Base-by-base conservation (phyloP, 176 grass and related monocot genomes). In the Saccharum officinarum region DNA sequence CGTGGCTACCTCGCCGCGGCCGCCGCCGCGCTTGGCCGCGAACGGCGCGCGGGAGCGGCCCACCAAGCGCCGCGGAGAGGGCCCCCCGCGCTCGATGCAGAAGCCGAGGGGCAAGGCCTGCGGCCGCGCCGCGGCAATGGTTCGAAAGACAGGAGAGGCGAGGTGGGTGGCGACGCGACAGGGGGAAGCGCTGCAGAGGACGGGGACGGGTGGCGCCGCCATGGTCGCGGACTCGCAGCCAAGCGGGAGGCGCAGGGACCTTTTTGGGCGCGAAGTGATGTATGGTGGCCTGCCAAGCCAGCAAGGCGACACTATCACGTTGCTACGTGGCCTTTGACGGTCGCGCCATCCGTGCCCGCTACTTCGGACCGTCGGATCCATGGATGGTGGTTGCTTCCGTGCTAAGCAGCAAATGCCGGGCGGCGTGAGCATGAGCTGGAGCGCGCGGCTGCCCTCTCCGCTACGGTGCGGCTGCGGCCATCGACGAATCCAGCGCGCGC, bases 21-120 rank as follows among this genome's bases (percentile, higher is more conserved):
- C 82, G 11, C 71, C 42, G 10, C 62, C 64, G 30, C 88, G 84
- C 83, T 86, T 91, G 80, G 76, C 71, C 38, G 78, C 71, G 75
- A 85, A 88, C 16, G 70, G 66, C 70, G 33, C 28, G 64, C 28
- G 69, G 10, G 55, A 5, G 31, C n/a, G n/a, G n/a, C n/a, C n/a
- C n/a, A n/a, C n/a, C n/a, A n/a, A n/a, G n/a, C n/a, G n/a, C n/a
- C 38, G 44, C 10, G n/a, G 39, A 30, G 67, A 44, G n/a, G 39
- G 77, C 18, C 68, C 10, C 17, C 20, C 15, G 37, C 8, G 22
- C 25, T 74, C 45, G 75, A 47, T 14, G 46, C 66, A 6, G 64
- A n/a, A 54, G 45, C 30, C 30, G 45, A 46, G 31, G 20, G 7
- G 7, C 31, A 69, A 50, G 12, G 7, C 44, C 64, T 3, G 64